Evolutionary conservation across 208 protist species (phyloP).

Genomic region (Angomonas deanei): DNA sequence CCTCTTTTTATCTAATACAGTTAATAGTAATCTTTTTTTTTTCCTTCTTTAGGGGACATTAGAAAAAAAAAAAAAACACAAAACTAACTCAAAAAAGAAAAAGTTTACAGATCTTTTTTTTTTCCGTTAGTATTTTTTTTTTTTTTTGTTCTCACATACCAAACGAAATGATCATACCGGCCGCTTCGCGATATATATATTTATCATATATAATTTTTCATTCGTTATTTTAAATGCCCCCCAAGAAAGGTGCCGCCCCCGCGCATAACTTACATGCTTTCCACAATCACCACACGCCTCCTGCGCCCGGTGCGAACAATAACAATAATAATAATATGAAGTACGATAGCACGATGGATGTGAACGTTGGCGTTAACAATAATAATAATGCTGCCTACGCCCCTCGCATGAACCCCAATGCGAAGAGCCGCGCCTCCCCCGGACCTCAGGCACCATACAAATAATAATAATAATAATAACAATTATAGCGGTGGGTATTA

Average conservation of each 20-base stretch:
- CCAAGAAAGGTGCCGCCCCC: not conserved
- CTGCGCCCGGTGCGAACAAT: not conserved
- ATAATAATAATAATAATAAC: conserved; percentile 6
- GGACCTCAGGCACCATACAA: too few relatives aligned
- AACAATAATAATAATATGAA: not conserved
- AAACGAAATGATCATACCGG: too few relatives aligned
- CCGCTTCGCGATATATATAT: conserved; percentile 7
- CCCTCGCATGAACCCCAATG: too few relatives aligned
- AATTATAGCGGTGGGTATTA: conserved; percentile 9
- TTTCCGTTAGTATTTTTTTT: not conserved
- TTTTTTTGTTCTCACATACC: not conserved
- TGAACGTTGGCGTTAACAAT: conserved; percentile 24
- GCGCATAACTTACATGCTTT: not conserved
- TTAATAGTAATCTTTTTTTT: not conserved
- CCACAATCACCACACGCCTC: not conserved
- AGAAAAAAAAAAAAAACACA: too few relatives aligned
- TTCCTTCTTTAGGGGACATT: too few relatives aligned
- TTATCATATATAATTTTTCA: not conserved
- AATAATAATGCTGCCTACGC: conserved; percentile 3
- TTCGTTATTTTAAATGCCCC: conserved; percentile 3
- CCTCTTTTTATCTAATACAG: conserved; percentile 1
- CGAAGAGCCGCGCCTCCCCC: too few relatives aligned
- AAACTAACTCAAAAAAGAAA: too few relatives aligned
- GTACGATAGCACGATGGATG: not conserved
- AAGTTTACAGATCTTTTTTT: conserved; percentile 9